phyloP scores from a whole-genome alignment of 1,284 basidiomycete species.

The Heterobasidion irregulare region DNA sequence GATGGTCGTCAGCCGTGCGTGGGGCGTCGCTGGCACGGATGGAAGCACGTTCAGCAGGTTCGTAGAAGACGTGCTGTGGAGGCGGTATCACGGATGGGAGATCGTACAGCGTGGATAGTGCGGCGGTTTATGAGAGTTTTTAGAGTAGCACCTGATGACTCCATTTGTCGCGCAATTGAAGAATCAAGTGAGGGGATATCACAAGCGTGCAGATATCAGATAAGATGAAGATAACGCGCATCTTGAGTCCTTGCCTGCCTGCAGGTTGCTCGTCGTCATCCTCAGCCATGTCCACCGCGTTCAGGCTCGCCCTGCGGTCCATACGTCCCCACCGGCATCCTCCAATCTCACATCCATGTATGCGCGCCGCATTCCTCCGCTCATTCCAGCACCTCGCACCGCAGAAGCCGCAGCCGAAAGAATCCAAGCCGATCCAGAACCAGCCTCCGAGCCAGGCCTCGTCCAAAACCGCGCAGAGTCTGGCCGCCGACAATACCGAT shows the following conservation, averaged over 20 bases:
- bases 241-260: too few relatives aligned
- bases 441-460: neutral
- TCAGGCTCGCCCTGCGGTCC: neutral
- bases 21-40: slow-evolving; percentile 55
- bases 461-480: neutral
- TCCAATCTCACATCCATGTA: neutral
- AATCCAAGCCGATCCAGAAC: neutral
- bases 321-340: neutral
- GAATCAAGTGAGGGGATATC: too few relatives aligned
- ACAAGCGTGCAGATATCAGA: too few relatives aligned
- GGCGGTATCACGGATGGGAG: slow-evolving; percentile 40
- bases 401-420: neutral
- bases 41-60: slow-evolving; percentile 70
- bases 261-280: too few relatives aligned
- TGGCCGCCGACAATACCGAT: neutral
- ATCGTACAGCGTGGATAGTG: slow-evolving; percentile 44
- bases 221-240: too few relatives aligned
- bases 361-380: neutral
- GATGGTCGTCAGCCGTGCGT: slow-evolving; percentile 50
- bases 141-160: too few relatives aligned
- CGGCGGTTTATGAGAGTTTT: neutral
- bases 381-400: neutral
- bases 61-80: slow-evolving; percentile 59
- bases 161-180: too few relatives aligned
- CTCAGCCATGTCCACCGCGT: neutral